phyloP scores from a whole-genome alignment of 208 protist genomes.

The Leishmania major region DNA sequence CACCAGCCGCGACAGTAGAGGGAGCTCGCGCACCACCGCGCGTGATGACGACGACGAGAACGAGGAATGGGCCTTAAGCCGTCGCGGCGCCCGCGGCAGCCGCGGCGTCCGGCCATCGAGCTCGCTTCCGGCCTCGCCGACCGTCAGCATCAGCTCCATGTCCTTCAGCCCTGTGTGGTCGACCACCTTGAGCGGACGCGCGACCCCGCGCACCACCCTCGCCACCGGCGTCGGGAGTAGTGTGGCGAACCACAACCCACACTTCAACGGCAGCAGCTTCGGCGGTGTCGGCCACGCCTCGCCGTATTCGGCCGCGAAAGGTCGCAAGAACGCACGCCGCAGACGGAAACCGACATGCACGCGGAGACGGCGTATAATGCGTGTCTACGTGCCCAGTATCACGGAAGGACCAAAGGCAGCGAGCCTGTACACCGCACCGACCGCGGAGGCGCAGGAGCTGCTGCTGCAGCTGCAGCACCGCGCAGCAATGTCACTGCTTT shows the following conservation, averaged over 20 bases:
- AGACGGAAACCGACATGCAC: slow-evolving; percentile 17
- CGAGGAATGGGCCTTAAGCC: not conserved
- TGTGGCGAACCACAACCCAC: not conserved
- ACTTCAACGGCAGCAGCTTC: not conserved
- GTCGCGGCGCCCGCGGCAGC: not conserved
- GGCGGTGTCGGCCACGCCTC: slow-evolving; percentile 3
- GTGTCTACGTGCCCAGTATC: slow-evolving; percentile 38
- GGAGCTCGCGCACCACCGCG: not conserved
- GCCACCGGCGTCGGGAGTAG: not conserved
- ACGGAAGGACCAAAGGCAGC: slow-evolving; percentile 40
- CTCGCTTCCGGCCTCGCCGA: slow-evolving; percentile 17
- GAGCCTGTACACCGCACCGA: slow-evolving; percentile 40
- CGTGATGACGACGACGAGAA: not conserved
- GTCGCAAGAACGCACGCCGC: slow-evolving; percentile 13
- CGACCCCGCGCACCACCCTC: slow-evolving; percentile 16
- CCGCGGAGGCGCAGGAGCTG: slow-evolving; percentile 30
- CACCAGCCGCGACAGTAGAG: not conserved
- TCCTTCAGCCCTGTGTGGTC: slow-evolving; percentile 20
- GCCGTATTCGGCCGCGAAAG: not conserved
- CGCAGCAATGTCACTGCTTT: not conserved
- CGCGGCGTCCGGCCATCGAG: not conserved
- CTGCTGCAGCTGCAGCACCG: slow-evolving; percentile 27
- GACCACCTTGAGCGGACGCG: slow-evolving; percentile 21
- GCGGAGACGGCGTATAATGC: slow-evolving; percentile 20
- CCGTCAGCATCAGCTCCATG: slow-evolving; percentile 23